Evolutionary conservation across 495 filamentous ascomycete species (phyloP), one percentile per base, ranked within the genome.

Genomic region (Astrothelium macrocarpum): DNA sequence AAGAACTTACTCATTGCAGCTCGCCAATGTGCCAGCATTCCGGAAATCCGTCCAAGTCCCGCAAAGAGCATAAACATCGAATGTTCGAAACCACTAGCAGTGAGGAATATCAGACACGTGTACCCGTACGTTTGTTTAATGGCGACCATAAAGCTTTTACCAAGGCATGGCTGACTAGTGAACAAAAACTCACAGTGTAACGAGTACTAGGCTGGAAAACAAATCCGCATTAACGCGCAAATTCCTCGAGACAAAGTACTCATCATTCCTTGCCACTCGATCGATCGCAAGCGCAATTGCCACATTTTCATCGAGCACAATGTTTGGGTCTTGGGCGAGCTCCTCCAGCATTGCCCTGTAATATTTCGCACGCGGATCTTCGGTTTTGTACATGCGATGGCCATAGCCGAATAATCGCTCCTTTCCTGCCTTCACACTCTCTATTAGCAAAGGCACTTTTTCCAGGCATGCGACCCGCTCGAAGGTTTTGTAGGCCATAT

Each of bases 351-450:
- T 29, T 26, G 20, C 25, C 1, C 29, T 26, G 25, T 28, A 10
- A 25, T 56, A 25, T 16, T 28, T 29, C 16, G 49, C 20, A 3
- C 25, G 4, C 0, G 49, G 49, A 16, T 56, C 49, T 16, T 26
- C 25, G 2, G 49, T 56, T 29, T 56, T 56, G 65, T 84, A 85
- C 0, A 81, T 75, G 11, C 83, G 79, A 70, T 86, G 82, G 4
- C 84, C 84, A 63, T 82, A 84, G n/a, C 83, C 84, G 62, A 82
- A 83, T 1, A 85, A 69, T 45, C 81, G 82, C 29, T 74, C 71
- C 59, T 79, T 77, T 32, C 79, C 78, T 16, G 71, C 53, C 69
- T 83, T 85, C 32, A 85, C 81, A 10, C 75, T 71, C 14, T 75
- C 76, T 18, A 86, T 73, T 56, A 81, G 78, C 0, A 66, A 64